Base-by-base conservation (phyloP, 2,329 filamentous ascomycete species). In the Huntiella decipiens region DNA sequence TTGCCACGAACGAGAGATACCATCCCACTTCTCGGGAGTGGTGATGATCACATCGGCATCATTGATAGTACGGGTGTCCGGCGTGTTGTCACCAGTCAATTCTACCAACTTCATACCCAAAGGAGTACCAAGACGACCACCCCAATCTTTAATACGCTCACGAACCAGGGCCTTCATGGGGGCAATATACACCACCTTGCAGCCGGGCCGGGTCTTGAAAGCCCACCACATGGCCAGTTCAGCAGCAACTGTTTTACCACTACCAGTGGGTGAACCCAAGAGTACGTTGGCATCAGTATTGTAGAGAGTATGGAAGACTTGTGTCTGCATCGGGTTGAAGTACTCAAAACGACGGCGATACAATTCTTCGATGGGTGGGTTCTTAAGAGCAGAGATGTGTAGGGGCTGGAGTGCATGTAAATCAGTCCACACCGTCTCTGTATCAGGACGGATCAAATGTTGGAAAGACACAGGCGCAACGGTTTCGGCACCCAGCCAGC, bases 221-320 rank as follows among this genome's bases (percentile, higher is more conserved):
- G 91, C 88, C 86, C 87, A 95, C 92, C 92, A 98, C 88, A 98
- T 96, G 19, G 92, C 87, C 51, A 98, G 65, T 58, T 98, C 91
- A 42, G 83, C 86, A 13, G 92, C 91, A 36, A 98, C 82, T 0
- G 92, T 98, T 67, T 98, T 98, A 49, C 91, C 91, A 68, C 86
- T 94, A 48, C 91, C 91, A 0, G 92, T 98, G 0, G 91, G 92
- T 2, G 91, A 96, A 5, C 92, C 91, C 6, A 98, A 72, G 3
- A 98, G 71, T 4, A 98, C 87, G 57, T 98, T 98, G 39, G 83
- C 80, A 5, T 82, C 63, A 0, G 91, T 95, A 58, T 96, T 81
- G 53, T 98, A 98, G 32, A 98, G 72, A 11, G 85, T 88, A 56
- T 98, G 91, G 63, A 98, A 98, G 44, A 98, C 85, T 57, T 98